A percentile compares a stretch with the other conserved stretches of the same genome.
Evolutionary conservation across 495 filamentous ascomycete species (phyloP).

Genomic region (Penicillium robsamsonii): DNA sequence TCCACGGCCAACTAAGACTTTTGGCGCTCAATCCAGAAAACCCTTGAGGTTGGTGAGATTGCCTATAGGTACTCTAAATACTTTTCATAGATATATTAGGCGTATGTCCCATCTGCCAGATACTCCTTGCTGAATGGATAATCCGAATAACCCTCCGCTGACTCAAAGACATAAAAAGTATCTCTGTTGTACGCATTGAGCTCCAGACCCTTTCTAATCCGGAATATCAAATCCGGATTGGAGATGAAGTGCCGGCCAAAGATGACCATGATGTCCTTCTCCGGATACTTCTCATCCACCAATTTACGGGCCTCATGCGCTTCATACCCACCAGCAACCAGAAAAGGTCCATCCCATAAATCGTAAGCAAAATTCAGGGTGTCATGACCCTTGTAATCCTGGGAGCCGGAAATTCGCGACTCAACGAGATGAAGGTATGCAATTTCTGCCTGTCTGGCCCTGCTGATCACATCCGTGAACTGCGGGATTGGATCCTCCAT

Average conservation of each 20-base stretch:
- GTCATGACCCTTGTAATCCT: neutral
- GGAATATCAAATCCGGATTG: constrained; percentile 63
- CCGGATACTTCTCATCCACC: constrained; percentile 49
- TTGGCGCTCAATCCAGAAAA: neutral
- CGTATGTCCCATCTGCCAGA: neutral
- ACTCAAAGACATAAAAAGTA: constrained; percentile 10
- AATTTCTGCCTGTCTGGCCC: constrained; percentile 28
- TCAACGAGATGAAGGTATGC: constrained; percentile 65
- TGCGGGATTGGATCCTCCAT: constrained; percentile 61
- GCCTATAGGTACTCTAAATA: neutral
- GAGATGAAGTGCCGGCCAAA: constrained; percentile 65
- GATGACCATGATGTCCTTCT: constrained; percentile 47
- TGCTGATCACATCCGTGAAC: constrained; percentile 43
- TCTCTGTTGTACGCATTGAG: constrained; percentile 18
- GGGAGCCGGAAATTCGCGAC: constrained; percentile 21
- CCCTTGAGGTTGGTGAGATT: neutral
- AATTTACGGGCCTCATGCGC: constrained; percentile 39
- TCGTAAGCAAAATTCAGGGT: neutral
- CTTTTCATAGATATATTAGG: neutral
- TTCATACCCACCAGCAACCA: constrained; percentile 59
- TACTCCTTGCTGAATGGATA: constrained; percentile 16
- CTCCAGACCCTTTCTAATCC: constrained; percentile 46
- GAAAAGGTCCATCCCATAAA: constrained; percentile 33
- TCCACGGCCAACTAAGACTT: neutral
- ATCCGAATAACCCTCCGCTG: constrained; percentile 13